phyloP scores from a whole-genome alignment of 2,329 filamentous ascomycete species.

The Aspergillus novofumigatus region DNA sequence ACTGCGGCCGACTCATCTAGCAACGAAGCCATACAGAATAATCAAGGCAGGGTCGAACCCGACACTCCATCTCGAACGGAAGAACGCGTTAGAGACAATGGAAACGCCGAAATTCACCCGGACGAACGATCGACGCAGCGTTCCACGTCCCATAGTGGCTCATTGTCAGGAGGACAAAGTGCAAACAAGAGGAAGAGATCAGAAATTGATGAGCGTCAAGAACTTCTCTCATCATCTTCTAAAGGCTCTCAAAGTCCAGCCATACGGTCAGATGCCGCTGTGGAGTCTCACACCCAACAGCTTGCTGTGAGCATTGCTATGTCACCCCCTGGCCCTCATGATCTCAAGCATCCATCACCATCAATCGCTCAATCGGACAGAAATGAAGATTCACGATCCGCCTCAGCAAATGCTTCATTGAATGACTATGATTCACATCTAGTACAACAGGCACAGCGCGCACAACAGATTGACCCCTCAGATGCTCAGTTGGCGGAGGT shows the following conservation, averaged over 20 bases:
- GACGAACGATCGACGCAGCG: slow-evolving; percentile 21
- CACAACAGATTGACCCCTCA: slow-evolving; percentile 42
- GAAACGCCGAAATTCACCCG: slow-evolving; percentile 25
- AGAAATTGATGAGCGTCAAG: slow-evolving; percentile 51
- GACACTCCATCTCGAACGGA: slow-evolving; percentile 24
- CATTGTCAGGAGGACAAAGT: slow-evolving; percentile 36
- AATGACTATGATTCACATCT: slow-evolving; percentile 39
- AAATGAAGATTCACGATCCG: slow-evolving; percentile 24
- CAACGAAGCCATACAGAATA: slow-evolving; percentile 17
- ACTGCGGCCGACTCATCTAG: slow-evolving; percentile 13
- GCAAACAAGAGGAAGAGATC: slow-evolving; percentile 64
- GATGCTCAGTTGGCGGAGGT: slow-evolving; percentile 51
- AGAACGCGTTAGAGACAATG: slow-evolving; percentile 52
- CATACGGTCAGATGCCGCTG: slow-evolving; percentile 33
- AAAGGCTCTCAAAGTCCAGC: slow-evolving; percentile 38
- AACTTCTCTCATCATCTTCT: slow-evolving; percentile 27
- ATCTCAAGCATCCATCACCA: slow-evolving; percentile 19
- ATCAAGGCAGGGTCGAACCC: slow-evolving; percentile 14
- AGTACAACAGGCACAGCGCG: slow-evolving; percentile 46
- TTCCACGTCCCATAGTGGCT: slow-evolving; percentile 20
- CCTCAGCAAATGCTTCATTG: slow-evolving; percentile 31
- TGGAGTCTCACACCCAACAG: slow-evolving; percentile 20
- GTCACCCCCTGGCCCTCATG: slow-evolving; percentile 13
- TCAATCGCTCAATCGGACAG: slow-evolving; percentile 23
- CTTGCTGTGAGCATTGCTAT: slow-evolving; percentile 16